Base-by-base conservation (phyloP, 106 monocot genomes). In the Acorus gramineus region DNA sequence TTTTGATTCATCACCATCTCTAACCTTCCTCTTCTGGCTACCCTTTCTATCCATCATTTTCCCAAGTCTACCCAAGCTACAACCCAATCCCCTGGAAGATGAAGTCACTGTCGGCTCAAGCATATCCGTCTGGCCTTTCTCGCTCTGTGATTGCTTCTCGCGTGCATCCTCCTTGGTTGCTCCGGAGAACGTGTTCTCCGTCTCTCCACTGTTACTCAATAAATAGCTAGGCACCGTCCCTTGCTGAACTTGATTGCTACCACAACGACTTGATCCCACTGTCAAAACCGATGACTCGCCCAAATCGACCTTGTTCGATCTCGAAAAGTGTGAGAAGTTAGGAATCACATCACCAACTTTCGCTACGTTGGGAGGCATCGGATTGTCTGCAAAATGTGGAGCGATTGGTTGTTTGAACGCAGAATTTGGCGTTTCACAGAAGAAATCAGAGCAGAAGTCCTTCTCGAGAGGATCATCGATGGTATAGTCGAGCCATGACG, bases 401-500 rank as follows among this genome's bases (percentile, higher is more conserved):
- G 2, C 9, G 44, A 6, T 59, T 11, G 59, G 42, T 11, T 62
- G 56, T 50, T 63, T 51, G 12, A 60, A 49, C 57, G 4, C 53
- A 12, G 66, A 42, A 12, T 12, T 70, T 3, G 89, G 78, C 68
- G 79, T 66, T 47, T 77, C 95, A 55, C 50, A 70, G 60, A 90
- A 82, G 57, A 93, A 81, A 42, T 89, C 86, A 0, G 76, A 73
- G 66, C 64, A 78, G 49, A 90, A 79, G 8, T 86, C 94, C 48
- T 76, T 84, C 7, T 82, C 84, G 2, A 90, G 64, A n/a, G 80
- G 63, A 68, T 90, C 87, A 43, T 90, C 86, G 2, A 85, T 7
- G 4, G 81, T 52, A 71, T 73, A 90, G 13, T 70, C 81, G 46
- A 90, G 78, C 86, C 86, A 90, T 47, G 81, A 59, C 3, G 78